Evolutionary conservation across 2,329 filamentous ascomycete species (phyloP), one percentile per base, ranked within the genome.

Genomic region (Colletotrichum gigasporum): DNA sequence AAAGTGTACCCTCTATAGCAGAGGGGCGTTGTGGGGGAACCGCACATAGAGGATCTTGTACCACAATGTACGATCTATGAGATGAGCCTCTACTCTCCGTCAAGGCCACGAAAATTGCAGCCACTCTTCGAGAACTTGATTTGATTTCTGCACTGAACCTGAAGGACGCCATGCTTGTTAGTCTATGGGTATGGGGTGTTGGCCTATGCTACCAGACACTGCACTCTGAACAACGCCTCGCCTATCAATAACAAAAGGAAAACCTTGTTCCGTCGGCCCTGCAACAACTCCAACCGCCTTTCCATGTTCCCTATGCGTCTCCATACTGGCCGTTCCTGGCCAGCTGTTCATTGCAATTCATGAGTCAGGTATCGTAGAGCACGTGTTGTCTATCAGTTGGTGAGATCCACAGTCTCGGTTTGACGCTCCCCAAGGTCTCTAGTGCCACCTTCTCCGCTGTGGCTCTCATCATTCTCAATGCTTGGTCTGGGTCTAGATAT

Each of bases 1-100:
- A 65, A 65, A n/a, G 34, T 37, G 39, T 47, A 22, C 37, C 37
- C n/a, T 54, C 42, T 24, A 4, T 32, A n/a, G 16, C 20, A 39
- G 35, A 11, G 48, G 62, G 45, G 47, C 11, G n/a, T n/a, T 9
- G 55, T 39, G 41, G 18, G n/a, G 37, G 50, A 64, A 30, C 24
- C 32, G 34, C 28, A 30, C 18, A 55, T 48, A 63, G 55, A 65
- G 56, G 48, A 55, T 54, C 37, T 48, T 65, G 55, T 65, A 65
- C 54, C 50, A 45, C 41, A 60, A 56, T 67, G 61, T 67, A 67
- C 44, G 41, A 62, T 55, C 44, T 47, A 54, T 39, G 60, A 57
- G 39, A 44, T 50, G 32, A 47, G 44, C 39, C 50, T 51, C 62
- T 65, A 65, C 54, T 59, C 51, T 45, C 51, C 34, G 28, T 44